A percentile compares a stretch with the other conserved stretches of the same genome.
These are phyloP conservation scores for Citrullus amarus DNA, from an alignment of 306 rosid genomes.

Conservation along the genomic window DNA sequence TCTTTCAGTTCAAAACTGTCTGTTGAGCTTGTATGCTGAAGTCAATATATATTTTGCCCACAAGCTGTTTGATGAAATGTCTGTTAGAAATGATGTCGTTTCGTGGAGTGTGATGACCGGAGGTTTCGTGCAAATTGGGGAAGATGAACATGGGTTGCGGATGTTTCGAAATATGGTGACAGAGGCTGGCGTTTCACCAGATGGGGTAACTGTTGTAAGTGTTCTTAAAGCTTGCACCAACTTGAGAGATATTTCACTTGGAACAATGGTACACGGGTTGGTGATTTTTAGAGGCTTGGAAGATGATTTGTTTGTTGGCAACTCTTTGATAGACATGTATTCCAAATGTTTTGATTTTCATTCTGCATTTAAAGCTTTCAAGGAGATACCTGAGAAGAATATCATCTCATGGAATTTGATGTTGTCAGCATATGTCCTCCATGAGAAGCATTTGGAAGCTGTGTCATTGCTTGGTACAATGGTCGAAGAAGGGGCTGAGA, in stretches of 20 bases:
- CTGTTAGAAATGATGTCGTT: constrained; percentile 21
- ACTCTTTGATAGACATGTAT: constrained; percentile 42
- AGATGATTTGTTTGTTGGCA: constrained; percentile 26
- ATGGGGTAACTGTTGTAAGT: constrained; percentile 27
- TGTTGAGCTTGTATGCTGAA: constrained; percentile 21
- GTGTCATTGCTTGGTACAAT: constrained; percentile 17
- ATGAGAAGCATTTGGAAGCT: constrained; percentile 26
- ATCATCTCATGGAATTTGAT: constrained; percentile 36
- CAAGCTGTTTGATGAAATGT: constrained; percentile 36
- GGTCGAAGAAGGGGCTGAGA: constrained; percentile 20
- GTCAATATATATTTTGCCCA: constrained; percentile 14
- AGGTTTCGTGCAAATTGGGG: constrained; percentile 21
- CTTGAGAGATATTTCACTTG: constrained; percentile 15
- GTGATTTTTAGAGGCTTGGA: constrained; percentile 31
- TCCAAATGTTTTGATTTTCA: constrained; percentile 21
- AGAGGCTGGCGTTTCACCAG: constrained; percentile 21
- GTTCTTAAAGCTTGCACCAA: constrained; percentile 33
- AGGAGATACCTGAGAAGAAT: constrained; percentile 22
- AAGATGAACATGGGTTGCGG: constrained; percentile 21
- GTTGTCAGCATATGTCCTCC: constrained; percentile 22
- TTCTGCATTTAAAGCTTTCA: constrained; percentile 22
- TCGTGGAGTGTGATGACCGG: constrained; percentile 39
- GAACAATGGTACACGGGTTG: constrained; percentile 26
- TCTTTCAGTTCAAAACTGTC: constrained; percentile 24
- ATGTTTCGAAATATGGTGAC: constrained; percentile 22